Evolutionary conservation across 2,329 filamentous ascomycete genomes (phyloP).

Genomic region (Aotearoamyces nothofagi): DNA sequence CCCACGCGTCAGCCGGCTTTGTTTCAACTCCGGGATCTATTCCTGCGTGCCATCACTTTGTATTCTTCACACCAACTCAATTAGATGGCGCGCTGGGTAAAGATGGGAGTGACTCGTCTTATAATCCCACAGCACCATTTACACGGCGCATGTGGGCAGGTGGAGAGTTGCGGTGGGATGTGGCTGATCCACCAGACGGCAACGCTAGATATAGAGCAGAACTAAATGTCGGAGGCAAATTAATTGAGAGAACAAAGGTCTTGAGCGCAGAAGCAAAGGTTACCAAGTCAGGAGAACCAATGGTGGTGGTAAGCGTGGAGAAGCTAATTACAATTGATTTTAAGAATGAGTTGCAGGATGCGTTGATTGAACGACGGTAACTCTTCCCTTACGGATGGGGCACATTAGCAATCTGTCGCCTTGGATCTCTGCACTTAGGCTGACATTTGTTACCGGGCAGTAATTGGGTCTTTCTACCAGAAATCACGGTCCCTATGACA

Average conservation of each 20-base stretch:
- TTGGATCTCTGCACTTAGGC: no score
- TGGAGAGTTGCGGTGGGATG: conserved; percentile 34
- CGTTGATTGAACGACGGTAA: conserved; percentile 34
- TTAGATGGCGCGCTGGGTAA: conserved; percentile 34
- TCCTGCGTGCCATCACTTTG: conserved; percentile 33
- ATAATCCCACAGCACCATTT: conserved; percentile 40
- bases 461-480: conserved; percentile 18
- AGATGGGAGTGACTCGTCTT: conserved; percentile 40
- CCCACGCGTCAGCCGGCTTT: no score
- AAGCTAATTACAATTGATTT: no score
- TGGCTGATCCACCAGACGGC: no score
- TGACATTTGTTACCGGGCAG: no score
- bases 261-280: conserved; percentile 35
- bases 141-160: conserved; percentile 51
- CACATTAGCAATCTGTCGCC: no score
- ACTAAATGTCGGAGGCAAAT: conserved; percentile 38
- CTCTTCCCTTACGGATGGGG: no score
- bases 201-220: no score
- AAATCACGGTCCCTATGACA: conserved; percentile 9
- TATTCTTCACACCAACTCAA: conserved; percentile 42
- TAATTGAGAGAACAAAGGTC: conserved; percentile 37
- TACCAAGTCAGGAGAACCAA: conserved; percentile 35
- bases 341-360: conserved; percentile 29
- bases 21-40: no score
- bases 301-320: conserved; percentile 46